Percentiles rank a stretch among this genome's conserved stretches.
These are phyloP conservation scores for Medicago arabica DNA, from an alignment of 306 rosid genomes.

Conservation along the genomic window DNA sequence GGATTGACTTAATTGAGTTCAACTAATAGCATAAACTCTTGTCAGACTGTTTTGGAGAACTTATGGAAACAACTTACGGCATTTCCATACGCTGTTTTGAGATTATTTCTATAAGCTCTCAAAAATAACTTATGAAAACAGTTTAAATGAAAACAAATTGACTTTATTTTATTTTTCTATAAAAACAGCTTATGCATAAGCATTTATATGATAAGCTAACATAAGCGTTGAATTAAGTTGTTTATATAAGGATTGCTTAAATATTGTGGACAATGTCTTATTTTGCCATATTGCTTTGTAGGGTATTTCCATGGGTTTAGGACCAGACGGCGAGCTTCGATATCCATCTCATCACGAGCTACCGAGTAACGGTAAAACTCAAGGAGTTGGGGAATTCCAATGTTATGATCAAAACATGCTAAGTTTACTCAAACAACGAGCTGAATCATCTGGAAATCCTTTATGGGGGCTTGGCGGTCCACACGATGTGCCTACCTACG, in stretches of 20 bases:
- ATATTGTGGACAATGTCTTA: slow-evolving; percentile 30
- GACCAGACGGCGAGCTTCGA: slow-evolving; percentile 87
- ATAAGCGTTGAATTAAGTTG: background rate
- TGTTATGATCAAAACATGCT: slow-evolving; percentile 91
- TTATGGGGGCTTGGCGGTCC: slow-evolving; percentile 97
- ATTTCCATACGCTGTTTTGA: background rate
- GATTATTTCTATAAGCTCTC: background rate
- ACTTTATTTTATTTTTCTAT: too few species aligned
- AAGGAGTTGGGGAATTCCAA: slow-evolving; percentile 88
- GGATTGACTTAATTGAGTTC: background rate
- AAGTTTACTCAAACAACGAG: slow-evolving; percentile 66
- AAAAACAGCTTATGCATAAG: too few species aligned
- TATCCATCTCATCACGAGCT: slow-evolving; percentile 78
- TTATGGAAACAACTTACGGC: background rate
- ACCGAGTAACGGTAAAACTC: slow-evolving; percentile 30
- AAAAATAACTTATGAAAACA: too few species aligned
- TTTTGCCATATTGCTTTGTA: slow-evolving; percentile 46
- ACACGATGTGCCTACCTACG: slow-evolving; percentile 74
- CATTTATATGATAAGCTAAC: too few species aligned
- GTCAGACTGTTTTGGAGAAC: too few species aligned
- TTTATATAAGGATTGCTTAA: background rate
- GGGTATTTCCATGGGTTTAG: slow-evolving; percentile 91
- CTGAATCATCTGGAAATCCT: slow-evolving; percentile 80
- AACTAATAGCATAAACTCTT: too few species aligned
- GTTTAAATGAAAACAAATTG: too few species aligned